Conservation (phyloP, 2,329 filamentous ascomycete genomes). For the Ophiostoma himal-ulmi region DNA sequence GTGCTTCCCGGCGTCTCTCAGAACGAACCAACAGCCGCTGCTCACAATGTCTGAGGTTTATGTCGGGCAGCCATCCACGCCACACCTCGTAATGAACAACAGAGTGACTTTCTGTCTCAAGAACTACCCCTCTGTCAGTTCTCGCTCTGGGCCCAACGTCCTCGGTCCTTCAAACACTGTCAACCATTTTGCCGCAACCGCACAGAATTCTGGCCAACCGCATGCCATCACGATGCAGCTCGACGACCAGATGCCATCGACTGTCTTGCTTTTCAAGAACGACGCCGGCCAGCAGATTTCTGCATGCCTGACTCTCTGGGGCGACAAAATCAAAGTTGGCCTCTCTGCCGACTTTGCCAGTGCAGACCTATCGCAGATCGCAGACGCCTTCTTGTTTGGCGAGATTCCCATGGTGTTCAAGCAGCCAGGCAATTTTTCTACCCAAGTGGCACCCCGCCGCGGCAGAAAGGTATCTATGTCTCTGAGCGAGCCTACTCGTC, state of each 20-base stretch:
- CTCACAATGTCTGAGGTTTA: background rate
- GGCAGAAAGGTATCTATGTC: background rate
- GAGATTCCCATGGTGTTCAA: conserved; percentile 9
- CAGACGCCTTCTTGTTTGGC: conserved; percentile 20
- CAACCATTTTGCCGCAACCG: background rate
- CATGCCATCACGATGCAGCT: background rate
- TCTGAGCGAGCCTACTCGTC: background rate
- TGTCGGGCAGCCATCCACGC: background rate
- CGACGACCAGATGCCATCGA: conserved; percentile 9
- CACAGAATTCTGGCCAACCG: background rate
- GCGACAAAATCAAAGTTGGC: conserved; percentile 14
- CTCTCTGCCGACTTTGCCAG: background rate
- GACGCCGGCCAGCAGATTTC: background rate
- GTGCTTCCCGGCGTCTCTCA: background rate
- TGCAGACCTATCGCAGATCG: conserved; percentile 11
- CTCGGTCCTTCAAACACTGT: background rate
- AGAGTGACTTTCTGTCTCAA: background rate
- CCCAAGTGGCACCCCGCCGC: background rate
- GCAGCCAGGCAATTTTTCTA: conserved; percentile 6
- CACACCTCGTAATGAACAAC: too few relatives aligned
- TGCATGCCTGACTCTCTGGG: conserved; percentile 15
- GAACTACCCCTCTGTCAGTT: background rate
- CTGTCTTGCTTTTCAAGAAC: conserved; percentile 15
- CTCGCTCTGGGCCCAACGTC: background rate
- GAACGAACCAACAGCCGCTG: background rate